These are phyloP conservation scores for Coniochaeta pulveracea DNA, from an alignment of 2,329 filamentous ascomycete genomes.

Conservation along the genomic window DNA sequence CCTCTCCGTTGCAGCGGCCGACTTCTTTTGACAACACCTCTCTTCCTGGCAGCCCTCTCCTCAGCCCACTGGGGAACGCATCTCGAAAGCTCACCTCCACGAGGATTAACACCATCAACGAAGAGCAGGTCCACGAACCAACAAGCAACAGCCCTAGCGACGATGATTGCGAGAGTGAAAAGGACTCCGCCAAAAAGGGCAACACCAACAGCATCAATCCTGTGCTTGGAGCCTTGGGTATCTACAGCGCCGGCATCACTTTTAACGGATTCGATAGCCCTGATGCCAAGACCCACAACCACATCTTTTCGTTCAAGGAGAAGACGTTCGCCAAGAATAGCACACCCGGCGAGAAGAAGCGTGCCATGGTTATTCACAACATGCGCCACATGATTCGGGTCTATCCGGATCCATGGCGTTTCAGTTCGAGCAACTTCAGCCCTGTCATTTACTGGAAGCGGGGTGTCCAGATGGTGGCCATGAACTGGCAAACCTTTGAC, in stretches of 20 bases:
- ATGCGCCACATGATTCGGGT: slow-evolving; percentile 86
- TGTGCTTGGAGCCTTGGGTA: slow-evolving; percentile 72
- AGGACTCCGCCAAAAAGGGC: slow-evolving; percentile 42
- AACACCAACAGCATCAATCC: slow-evolving; percentile 83
- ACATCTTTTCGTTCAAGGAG: slow-evolving; percentile 93
- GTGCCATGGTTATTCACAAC: slow-evolving; percentile 78
- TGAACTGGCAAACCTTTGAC: slow-evolving; percentile 98
- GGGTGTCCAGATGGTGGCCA: slow-evolving; percentile 92
- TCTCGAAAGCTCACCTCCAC: slow-evolving; percentile 35
- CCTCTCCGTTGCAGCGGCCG: slow-evolving; percentile 62
- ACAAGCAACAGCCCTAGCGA: slow-evolving; percentile 62
- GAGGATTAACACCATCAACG: slow-evolving; percentile 47
- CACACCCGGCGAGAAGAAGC: slow-evolving; percentile 64
- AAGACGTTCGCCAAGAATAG: slow-evolving; percentile 74
- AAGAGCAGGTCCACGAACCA: slow-evolving; percentile 42
- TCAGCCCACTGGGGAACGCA: slow-evolving; percentile 38
- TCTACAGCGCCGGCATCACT: slow-evolving; percentile 65
- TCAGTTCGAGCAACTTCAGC: slow-evolving; percentile 89
- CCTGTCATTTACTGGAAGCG: slow-evolving; percentile 88
- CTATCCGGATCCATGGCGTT: slow-evolving; percentile 73
- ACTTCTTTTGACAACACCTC: slow-evolving; percentile 46
- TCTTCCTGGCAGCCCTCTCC: slow-evolving; percentile 41
- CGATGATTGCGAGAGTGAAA: slow-evolving; percentile 59
- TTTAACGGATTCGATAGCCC: slow-evolving; percentile 69
- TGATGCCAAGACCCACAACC: slow-evolving; percentile 80